Conservation (phyloP, 2,329 filamentous ascomycete species). For the Raffaelea arxii region DNA sequence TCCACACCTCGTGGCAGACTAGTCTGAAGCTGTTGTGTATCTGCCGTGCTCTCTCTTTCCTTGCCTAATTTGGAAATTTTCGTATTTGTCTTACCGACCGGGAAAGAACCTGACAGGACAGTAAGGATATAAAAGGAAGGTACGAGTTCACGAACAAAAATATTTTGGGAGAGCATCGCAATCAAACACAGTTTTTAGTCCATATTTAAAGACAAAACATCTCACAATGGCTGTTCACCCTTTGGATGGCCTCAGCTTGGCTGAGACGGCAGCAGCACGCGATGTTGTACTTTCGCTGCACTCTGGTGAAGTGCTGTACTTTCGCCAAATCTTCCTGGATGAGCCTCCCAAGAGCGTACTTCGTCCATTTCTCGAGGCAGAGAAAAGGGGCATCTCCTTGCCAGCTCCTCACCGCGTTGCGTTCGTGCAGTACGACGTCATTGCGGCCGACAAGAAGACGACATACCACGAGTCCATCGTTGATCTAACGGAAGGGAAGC, state of each 20-base stretch:
- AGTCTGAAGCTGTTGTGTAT: no score
- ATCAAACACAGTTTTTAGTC: no score
- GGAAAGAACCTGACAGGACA: no score
- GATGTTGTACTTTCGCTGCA: background rate
- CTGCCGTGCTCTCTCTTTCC: no score
- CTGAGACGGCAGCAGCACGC: background rate
- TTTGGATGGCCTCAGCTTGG: background rate
- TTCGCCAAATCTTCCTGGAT: slow-evolving; percentile 38
- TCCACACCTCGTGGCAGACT: no score
- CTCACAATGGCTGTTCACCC: background rate
- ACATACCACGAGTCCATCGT: slow-evolving; percentile 14
- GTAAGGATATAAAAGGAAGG: no score
- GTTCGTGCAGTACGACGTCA: slow-evolving; percentile 29
- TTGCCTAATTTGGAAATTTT: no score
- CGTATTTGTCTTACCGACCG: no score
- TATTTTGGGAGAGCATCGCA: no score
- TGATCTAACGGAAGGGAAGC: background rate
- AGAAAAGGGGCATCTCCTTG: slow-evolving; percentile 21
- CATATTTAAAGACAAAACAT: no score
- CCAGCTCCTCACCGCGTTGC: slow-evolving; percentile 17
- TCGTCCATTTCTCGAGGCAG: slow-evolving; percentile 31
- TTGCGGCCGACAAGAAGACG: slow-evolving; percentile 13
- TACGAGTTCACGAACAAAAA: no score
- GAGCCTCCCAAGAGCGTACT: slow-evolving; percentile 40
- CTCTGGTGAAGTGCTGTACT: slow-evolving; percentile 23